These are phyloP conservation scores for Kregervanrija pseudodelftensis DNA, from an alignment of 805 yeast species.

Conservation along the genomic window DNA sequence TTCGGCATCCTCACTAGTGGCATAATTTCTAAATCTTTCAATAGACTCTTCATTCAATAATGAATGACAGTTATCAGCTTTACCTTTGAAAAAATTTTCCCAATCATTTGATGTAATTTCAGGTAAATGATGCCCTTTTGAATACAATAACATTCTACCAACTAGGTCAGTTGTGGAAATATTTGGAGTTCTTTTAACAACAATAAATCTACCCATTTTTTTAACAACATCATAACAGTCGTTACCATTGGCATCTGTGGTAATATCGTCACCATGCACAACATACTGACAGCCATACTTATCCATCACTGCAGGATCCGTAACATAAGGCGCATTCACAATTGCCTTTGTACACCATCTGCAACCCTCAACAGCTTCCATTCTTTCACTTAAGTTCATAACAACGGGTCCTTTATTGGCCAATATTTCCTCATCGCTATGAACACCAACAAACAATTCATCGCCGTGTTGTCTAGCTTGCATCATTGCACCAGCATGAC, in stretches of 20 bases:
- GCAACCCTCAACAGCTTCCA: constrained; percentile 81
- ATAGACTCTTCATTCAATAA: constrained; percentile 30
- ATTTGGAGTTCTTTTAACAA: constrained; percentile 91
- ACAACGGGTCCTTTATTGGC: constrained; percentile 90
- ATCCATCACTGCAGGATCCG: constrained; percentile 77
- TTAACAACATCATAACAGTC: constrained; percentile 86
- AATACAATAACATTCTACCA: constrained; percentile 68
- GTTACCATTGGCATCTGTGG: constrained; percentile 91
- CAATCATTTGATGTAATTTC: constrained; percentile 25
- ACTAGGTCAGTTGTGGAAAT: constrained; percentile 94
- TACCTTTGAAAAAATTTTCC: constrained; percentile 5
- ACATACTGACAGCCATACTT: constrained; percentile 72
- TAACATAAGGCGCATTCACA: constrained; percentile 86
- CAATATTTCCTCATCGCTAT: constrained; percentile 80
- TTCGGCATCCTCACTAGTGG: constrained; percentile 57
- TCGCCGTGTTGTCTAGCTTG: constrained; percentile 84
- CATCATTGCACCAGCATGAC: constrained; percentile 94
- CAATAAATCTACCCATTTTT: constrained; percentile 75
- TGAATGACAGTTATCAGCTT: constrained; percentile 3
- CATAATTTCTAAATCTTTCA: constrained; percentile 44
- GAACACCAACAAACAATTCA: constrained; percentile 80
- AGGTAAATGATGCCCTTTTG: constrained; percentile 50
- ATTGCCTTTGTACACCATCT: constrained; percentile 78
- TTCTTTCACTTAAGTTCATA: constrained; percentile 74
- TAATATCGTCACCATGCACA: constrained; percentile 98